Evolutionary conservation across 2,329 filamentous ascomycete genomes (phyloP), one percentile per base, ranked within the genome.

Genomic region (Fusarium pininemorale): DNA sequence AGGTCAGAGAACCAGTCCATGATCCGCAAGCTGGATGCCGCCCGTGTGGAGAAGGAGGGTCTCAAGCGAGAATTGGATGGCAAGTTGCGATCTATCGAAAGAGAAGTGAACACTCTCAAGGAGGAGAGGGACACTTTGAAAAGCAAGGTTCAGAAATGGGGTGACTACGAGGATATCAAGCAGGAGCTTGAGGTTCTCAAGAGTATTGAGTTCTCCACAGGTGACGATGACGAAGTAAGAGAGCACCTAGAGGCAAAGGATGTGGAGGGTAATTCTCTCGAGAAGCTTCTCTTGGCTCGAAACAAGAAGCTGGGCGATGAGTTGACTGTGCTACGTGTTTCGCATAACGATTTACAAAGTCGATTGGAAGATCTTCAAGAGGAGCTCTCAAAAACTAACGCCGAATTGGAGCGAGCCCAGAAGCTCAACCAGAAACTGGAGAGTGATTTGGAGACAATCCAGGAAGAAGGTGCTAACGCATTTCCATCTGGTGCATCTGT

Each of bases 251-350:
- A 86, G 32, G 78, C 81, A 10, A 76, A 78, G 47, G 71, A 77
- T 38, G 74, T 83, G 11, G 91, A 90, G 79, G 91, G 93, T 48
- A 94, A 97, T 77, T 95, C 92, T 3, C 84, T 99, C 15, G 96
- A 99, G 82, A 95, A 98, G 83, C 90, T 99, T 35, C 87, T 99
- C 11, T 86, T 99, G 59, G 93, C 94, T 15, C 91, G 96, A 51
- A 99, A 99, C 86, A 99, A 98, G 85, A 99, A 98, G 84, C 87
- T 99, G 42, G 92, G 93, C 76, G 95, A 98, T 79, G 96, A 99
- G 81, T 89, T 98, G 72, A 98, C 96, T 5, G 90, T 98, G 44
- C 87, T 99, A 50, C 91, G 96, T 45, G 94, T 99, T 7, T 98
- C 96, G 1, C 95, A 98, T 80, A 94, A 97, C 79, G 96, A 98